phyloP scores from a whole-genome alignment of 2,329 filamentous ascomycete species.

The Penicillium sp. region DNA sequence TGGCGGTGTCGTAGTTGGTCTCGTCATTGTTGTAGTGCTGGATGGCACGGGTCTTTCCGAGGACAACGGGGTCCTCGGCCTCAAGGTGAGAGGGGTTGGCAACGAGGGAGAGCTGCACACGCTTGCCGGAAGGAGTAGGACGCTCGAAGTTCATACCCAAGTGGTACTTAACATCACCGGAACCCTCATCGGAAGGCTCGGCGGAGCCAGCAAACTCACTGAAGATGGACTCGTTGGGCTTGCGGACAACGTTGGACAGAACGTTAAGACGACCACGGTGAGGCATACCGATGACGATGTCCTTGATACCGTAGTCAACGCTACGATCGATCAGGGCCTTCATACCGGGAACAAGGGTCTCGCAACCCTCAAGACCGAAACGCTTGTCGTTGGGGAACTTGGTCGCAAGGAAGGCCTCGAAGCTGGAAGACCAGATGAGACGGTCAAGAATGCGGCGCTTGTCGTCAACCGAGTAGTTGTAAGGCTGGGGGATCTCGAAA shows the following conservation, averaged over 20 bases:
- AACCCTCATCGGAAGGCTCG: conserved; percentile 89
- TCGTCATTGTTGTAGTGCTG: conserved; percentile 99
- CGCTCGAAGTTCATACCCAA: conserved; percentile 99
- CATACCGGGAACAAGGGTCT: conserved; percentile 97
- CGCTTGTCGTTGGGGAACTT: conserved; percentile 99
- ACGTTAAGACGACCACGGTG: conserved; percentile 98
- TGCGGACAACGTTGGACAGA: conserved; percentile 95
- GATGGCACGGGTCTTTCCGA: conserved; percentile 96
- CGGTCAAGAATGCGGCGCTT: conserved; percentile 97
- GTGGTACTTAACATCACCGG: conserved; percentile 99
- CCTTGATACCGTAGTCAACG: conserved; percentile 97
- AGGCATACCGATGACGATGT: conserved; percentile 99
- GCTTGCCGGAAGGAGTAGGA: conserved; percentile 95
- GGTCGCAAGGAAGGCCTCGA: conserved; percentile 90
- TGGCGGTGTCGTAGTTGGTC: conserved; percentile 80
- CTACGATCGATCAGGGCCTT: conserved; percentile 98
- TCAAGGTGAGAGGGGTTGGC: conserved; percentile 98
- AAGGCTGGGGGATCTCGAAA: conserved; percentile 88
- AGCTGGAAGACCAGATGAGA: conserved; percentile 97
- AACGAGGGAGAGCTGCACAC: conserved; percentile 96
- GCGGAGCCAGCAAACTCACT: conserved; percentile 91
- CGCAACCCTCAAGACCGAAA: conserved; percentile 96
- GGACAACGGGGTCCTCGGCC: conserved; percentile 94
- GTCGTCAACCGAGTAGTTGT: conserved; percentile 97
- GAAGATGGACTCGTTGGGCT: conserved; percentile 99